phyloP scores from a whole-genome alignment of 495 filamentous ascomycete genomes.

The Aspergillus diversus region DNA sequence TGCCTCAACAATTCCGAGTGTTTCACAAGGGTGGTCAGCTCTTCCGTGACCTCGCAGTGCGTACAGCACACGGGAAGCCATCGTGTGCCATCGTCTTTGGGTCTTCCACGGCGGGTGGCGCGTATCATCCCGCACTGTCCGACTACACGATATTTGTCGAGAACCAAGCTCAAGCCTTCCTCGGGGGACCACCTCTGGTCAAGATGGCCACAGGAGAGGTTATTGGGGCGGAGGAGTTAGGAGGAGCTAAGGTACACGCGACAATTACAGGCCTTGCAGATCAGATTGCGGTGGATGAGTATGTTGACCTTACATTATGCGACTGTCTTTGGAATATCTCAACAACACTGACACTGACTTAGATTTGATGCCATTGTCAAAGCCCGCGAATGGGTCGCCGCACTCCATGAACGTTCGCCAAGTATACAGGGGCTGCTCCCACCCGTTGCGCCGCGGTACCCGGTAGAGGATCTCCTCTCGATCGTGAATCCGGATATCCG shows the following conservation, averaged over 20 bases:
- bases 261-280: slow-evolving; percentile 36
- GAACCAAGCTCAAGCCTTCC: slow-evolving; percentile 37
- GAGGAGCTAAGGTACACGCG: slow-evolving; percentile 37
- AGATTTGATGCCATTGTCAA: slow-evolving; percentile 40
- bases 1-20: slow-evolving; percentile 39
- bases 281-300: slow-evolving; percentile 38
- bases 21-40: slow-evolving; percentile 41
- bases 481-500: slow-evolving; percentile 37
- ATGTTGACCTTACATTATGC: slow-evolving; percentile 6
- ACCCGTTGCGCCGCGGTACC: slow-evolving; percentile 24
- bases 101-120: slow-evolving; percentile 39
- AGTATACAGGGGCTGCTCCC: slow-evolving; percentile 7
- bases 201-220: slow-evolving; percentile 42
- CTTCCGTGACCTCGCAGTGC: slow-evolving; percentile 36
- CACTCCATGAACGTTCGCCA: slow-evolving; percentile 21
- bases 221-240: slow-evolving; percentile 34
- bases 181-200: slow-evolving; percentile 38
- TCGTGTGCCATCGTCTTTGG: slow-evolving; percentile 41
- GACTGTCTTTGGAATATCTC: neutral
- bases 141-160: slow-evolving; percentile 42
- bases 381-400: slow-evolving; percentile 36
- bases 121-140: slow-evolving; percentile 41
- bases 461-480: slow-evolving; percentile 30
- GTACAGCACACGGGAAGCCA: slow-evolving; percentile 31
- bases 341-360: neutral